A percentile compares a stretch with the other conserved stretches of the same genome.
Evolutionary conservation across 495 filamentous ascomycete species (phyloP).

Genomic region (Xylaria curta): DNA sequence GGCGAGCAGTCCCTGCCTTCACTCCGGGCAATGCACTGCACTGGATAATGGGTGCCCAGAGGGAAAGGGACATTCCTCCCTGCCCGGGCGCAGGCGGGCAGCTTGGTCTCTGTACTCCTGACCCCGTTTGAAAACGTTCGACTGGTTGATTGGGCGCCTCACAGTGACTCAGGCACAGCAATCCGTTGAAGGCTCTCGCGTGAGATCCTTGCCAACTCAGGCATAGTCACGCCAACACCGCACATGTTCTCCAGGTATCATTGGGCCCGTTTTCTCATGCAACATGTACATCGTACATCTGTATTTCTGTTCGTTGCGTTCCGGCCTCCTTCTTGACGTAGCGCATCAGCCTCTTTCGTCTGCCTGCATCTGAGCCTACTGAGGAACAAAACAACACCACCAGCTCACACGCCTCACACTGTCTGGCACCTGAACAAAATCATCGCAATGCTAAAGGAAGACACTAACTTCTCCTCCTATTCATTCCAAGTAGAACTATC

Average conservation of each 20-base stretch:
- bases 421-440: slow-evolving; percentile 28
- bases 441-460: slow-evolving; percentile 25
- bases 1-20: slow-evolving; percentile 19
- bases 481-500: slow-evolving; percentile 15
- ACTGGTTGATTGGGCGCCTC: slow-evolving; percentile 30
- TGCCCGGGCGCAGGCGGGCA: slow-evolving; percentile 1
- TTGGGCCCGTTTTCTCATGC: slow-evolving; percentile 18
- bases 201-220: slow-evolving; percentile 27
- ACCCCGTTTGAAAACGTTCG: slow-evolving; percentile 25
- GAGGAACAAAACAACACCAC: slow-evolving; percentile 9
- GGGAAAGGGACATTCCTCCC: slow-evolving; percentile 6
- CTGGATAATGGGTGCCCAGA: neutral
- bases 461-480: slow-evolving; percentile 20
- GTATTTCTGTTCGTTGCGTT: slow-evolving; percentile 26
- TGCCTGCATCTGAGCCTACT: slow-evolving; percentile 26
- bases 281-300: slow-evolving; percentile 23
- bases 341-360: slow-evolving; percentile 32
- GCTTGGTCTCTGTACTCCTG: slow-evolving; percentile 7
- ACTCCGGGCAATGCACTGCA: neutral
- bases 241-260: slow-evolving; percentile 12
- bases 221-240: slow-evolving; percentile 24
- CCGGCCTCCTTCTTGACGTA: slow-evolving; percentile 26
- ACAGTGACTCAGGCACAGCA: slow-evolving; percentile 30
- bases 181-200: slow-evolving; percentile 15
- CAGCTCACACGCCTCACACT: slow-evolving; percentile 28